Percentiles rank a stretch among this genome's conserved stretches.
Conservation (phyloP, 495 filamentous ascomycete species). For the Penicillium alfredii region DNA sequence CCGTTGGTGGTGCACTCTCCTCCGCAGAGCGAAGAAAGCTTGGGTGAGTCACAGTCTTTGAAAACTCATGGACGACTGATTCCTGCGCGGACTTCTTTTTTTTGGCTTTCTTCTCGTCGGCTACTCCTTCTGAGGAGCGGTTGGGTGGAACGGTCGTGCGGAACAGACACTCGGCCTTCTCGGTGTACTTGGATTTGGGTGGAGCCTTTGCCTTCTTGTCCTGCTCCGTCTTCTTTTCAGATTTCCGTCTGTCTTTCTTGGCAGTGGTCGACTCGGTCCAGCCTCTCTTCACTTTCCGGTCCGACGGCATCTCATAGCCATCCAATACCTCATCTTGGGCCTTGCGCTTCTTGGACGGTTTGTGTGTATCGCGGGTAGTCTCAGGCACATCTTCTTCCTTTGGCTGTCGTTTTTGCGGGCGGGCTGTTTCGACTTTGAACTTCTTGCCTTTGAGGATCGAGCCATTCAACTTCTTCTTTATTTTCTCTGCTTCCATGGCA, state of each 20-base stretch:
- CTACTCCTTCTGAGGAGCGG: conserved; percentile 22
- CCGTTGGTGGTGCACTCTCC: conserved; percentile 28
- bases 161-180: conserved; percentile 73
- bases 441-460: conserved; percentile 79
- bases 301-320: conserved; percentile 66
- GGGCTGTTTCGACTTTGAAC: conserved; percentile 74
- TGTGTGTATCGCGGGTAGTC: conserved; percentile 28
- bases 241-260: conserved; percentile 45
- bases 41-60: conserved; percentile 68
- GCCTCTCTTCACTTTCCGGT: conserved; percentile 77
- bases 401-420: conserved; percentile 47
- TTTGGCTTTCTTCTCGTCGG: conserved; percentile 39
- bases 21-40: conserved; percentile 58
- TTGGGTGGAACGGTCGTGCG: conserved; percentile 70
- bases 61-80: conserved; percentile 72
- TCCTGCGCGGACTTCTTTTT: conserved; percentile 50
- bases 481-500: conserved; percentile 70
- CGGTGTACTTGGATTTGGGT: conserved; percentile 69
- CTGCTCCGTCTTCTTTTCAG: conserved; percentile 28
- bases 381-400: conserved; percentile 21
- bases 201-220: conserved; percentile 53
- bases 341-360: conserved; percentile 58
- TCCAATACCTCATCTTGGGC: conserved; percentile 55
- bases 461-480: conserved; percentile 91
- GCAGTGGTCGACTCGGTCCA: conserved; percentile 67